Base-by-base conservation (phyloP, 192 early-diverging fungal genomes). In the Backusella morwellensis region DNA sequence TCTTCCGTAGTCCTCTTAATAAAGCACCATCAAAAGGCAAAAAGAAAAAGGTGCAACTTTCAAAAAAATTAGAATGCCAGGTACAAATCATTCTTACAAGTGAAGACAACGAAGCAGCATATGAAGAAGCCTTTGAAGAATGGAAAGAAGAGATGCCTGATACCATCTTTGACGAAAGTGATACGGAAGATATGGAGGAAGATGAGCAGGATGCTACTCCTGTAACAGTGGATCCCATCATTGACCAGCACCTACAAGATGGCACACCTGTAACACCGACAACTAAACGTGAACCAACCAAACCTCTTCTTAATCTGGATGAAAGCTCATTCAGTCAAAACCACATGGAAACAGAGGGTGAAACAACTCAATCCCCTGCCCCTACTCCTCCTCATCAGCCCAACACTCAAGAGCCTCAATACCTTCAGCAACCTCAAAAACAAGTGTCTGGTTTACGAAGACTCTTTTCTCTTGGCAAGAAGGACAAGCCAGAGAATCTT, bases 121-220 rank as follows among this genome's bases (percentile, higher is more conserved):
- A 86, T 9, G 85, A 82, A 1, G 84, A 88, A 72, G 81, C 82
- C 42, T 81, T 78, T 38, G 82, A 86, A 35, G 85, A 86, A 78
- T 59, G 80, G 59, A 80, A 75, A 35, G 86, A 87, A 77, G 84
- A 80, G 40, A 80, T 82, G 80, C 81, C 83, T 38, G 82, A 85
- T 38, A 84, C 82, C n/a, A 72, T 78, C 8, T 84, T 85, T 66
- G 78, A 70, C 41, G 87, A 85, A 1, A 80, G 85, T 35, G 82
- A 86, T 12, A 77, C 70, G 0, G 77, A 82, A 11, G 86, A 78
- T 8, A 81, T 79, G 52, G 85, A 82, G 2, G 29, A 59, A 74
- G 34, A 79, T 41, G 50, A 85, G 73, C 26, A 29, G 9, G 56
- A 23, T 36, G 36, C 36, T 34, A 29, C 56, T 63, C 56, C 56